phyloP scores from a whole-genome alignment of 768 basidiomycete genomes.

The Steccherinum ochraceum region DNA sequence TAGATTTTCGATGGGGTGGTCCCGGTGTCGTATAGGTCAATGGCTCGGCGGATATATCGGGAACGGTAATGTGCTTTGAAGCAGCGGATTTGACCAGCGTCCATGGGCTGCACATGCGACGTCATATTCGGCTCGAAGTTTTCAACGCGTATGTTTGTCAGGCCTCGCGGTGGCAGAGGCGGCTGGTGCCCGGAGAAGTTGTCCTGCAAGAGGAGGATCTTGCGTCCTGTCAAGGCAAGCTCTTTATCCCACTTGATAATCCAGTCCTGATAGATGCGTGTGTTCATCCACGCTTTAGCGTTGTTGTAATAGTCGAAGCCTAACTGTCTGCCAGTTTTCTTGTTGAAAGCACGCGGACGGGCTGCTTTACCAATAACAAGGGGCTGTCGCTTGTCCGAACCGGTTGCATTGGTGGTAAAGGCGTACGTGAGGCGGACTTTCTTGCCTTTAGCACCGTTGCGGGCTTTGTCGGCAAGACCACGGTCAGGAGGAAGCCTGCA shows the following conservation, averaged over 20 bases:
- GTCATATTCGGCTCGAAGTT: constrained; percentile 31
- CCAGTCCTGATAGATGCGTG: constrained; percentile 28
- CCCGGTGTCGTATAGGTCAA: constrained; percentile 3
- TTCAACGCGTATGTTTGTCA: constrained; percentile 24
- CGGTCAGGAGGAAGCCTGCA: not conserved
- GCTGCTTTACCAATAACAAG: constrained; percentile 31
- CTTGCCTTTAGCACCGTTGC: not conserved
- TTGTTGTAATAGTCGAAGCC: constrained; percentile 33
- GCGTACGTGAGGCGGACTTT: not conserved
- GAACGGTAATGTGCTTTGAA: constrained; percentile 30
- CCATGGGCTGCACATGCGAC: constrained; percentile 29
- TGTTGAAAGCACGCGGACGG: constrained; percentile 26
- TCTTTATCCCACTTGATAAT: constrained; percentile 19
- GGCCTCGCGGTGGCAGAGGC: too few relatives aligned
- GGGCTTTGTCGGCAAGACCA: not conserved
- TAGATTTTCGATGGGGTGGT: constrained; percentile 26
- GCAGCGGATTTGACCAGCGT: constrained; percentile 30
- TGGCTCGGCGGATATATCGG: constrained; percentile 16
- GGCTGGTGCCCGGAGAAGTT: constrained; percentile 30
- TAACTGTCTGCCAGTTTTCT: constrained; percentile 18
- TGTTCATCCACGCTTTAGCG: constrained; percentile 35
- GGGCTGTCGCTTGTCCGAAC: constrained; percentile 24
- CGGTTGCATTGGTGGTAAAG: constrained; percentile 28
- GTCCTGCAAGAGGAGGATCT: constrained; percentile 24
- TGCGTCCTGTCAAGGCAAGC: constrained; percentile 13